Conservation (phyloP, 805 yeast genomes). For the Candida anglica region DNA sequence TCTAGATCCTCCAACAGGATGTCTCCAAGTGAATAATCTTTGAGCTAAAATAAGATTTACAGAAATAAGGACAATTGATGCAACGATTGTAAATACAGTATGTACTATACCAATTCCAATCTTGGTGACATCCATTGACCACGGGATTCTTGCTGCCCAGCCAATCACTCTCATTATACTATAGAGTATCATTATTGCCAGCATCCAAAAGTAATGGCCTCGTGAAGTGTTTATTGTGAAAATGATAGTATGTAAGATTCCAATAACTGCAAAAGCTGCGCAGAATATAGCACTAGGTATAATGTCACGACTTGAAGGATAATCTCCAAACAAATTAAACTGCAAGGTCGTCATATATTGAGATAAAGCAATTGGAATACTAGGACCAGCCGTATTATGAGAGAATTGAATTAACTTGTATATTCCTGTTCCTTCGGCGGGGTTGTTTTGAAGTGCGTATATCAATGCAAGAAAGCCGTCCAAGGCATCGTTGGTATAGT, state of each 20-base stretch:
- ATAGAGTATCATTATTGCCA: slow-evolving; percentile 13
- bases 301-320: slow-evolving; percentile 12
- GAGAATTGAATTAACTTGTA: slow-evolving; percentile 19
- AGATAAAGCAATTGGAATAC: slow-evolving; percentile 31
- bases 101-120: slow-evolving; percentile 13
- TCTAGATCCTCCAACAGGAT: slow-evolving; percentile 21
- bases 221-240: slow-evolving; percentile 12
- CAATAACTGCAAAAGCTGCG: slow-evolving; percentile 11
- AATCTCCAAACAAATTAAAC: slow-evolving; percentile 15
- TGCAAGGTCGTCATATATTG: slow-evolving; percentile 11
- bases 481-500: too few relatives aligned
- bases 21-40: slow-evolving; percentile 21
- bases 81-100: slow-evolving; percentile 13
- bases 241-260: slow-evolving; percentile 10
- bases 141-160: slow-evolving; percentile 12
- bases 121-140: slow-evolving; percentile 12
- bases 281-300: slow-evolving; percentile 14
- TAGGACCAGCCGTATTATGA: slow-evolving; percentile 15
- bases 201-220: slow-evolving; percentile 18
- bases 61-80: slow-evolving; percentile 13
- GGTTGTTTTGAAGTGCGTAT: slow-evolving; percentile 28
- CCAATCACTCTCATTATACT: slow-evolving; percentile 11
- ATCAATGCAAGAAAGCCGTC: slow-evolving; percentile 11
- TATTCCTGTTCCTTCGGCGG: slow-evolving; percentile 51
- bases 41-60: slow-evolving; percentile 19